A percentile compares a stretch with the other conserved stretches of the same genome.
Conservation (phyloP, 108 stramenopile species). For the Pseudonitzschia multiseries region DNA sequence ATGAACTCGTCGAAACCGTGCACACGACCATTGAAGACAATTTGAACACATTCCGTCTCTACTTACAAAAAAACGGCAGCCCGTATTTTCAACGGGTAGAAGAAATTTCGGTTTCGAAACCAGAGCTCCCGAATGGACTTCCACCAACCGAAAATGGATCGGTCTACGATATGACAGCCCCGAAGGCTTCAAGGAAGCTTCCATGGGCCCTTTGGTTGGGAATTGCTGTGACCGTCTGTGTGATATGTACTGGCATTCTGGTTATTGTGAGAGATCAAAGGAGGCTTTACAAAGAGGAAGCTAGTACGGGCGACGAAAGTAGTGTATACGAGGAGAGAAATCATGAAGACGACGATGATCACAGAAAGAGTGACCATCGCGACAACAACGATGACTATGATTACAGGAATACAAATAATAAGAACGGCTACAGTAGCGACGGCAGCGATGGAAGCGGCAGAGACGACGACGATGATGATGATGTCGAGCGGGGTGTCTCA, state of each 20-base stretch:
- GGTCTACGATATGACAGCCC: conserved; percentile 18
- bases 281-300: conserved; percentile 10
- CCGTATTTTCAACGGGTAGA: conserved; percentile 18
- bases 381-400: neutral
- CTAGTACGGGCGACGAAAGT: conserved; percentile 2
- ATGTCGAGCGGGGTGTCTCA: neutral
- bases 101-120: conserved; percentile 11
- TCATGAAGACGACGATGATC: neutral
- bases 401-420: neutral
- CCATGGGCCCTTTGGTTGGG: conserved; percentile 40
- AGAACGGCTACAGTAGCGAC: neutral
- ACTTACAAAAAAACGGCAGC: conserved; percentile 15
- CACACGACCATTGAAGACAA: conserved; percentile 13
- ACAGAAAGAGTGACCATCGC: neutral
- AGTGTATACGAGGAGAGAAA: neutral
- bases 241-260: neutral
- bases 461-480: neutral
- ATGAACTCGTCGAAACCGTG: conserved; percentile 17
- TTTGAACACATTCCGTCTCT: conserved; percentile 6
- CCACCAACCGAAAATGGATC: conserved; percentile 20
- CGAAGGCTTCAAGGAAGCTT: neutral
- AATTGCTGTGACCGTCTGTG: neutral
- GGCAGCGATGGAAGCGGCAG: neutral
- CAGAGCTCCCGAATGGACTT: conserved; percentile 19
- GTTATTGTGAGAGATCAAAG: neutral